These are phyloP conservation scores for Anthracocystis panici-leucophaei DNA, from an alignment of 1,284 basidiomycete genomes.

Conservation along the genomic window DNA sequence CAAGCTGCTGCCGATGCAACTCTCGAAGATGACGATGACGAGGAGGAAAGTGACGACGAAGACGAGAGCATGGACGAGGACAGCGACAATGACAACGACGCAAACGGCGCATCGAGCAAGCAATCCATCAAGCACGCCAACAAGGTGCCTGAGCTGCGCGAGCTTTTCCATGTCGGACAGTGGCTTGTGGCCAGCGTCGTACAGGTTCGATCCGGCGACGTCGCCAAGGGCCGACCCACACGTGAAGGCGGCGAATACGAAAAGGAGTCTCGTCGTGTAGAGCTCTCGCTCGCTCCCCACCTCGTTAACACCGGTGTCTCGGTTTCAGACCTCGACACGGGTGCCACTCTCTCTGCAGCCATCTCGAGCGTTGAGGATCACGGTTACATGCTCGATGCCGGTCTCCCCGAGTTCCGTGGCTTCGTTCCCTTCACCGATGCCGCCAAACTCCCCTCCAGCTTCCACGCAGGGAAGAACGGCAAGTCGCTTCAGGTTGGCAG, in stretches of 20 bases:
- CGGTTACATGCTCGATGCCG: conserved; percentile 90
- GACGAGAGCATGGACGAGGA: conserved; percentile 23
- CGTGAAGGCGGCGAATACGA: conserved; percentile 65
- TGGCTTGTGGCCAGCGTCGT: conserved; percentile 85
- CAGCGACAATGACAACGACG: conserved; percentile 70
- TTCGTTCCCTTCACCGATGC: conserved; percentile 66
- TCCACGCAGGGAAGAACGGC: conserved; percentile 43
- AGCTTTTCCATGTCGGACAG: conserved; percentile 86
- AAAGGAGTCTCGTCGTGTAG: conserved; percentile 73
- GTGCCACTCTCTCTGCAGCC: conserved; percentile 58
- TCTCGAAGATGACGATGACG: conserved; percentile 74
- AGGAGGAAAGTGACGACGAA: conserved; percentile 69
- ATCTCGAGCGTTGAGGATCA: conserved; percentile 88
- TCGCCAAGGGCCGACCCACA: conserved; percentile 76
- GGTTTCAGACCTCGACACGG: conserved; percentile 79
- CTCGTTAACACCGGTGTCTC: conserved; percentile 86
- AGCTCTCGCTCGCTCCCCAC: conserved; percentile 85
- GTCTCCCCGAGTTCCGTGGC: conserved; percentile 70
- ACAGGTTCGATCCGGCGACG: conserved; percentile 74
- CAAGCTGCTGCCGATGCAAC: conserved; percentile 70
- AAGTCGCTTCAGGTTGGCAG: conserved; percentile 67
- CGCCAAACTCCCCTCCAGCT: conserved; percentile 50
- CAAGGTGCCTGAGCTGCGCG: conserved; percentile 67
- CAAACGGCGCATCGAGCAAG: conserved; percentile 21
- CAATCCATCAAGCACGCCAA: conserved; percentile 20